Percentiles rank a stretch among this genome's conserved stretches.
These are phyloP conservation scores for Lagenaria siceraria DNA, from an alignment of 306 rosid species.

Conservation along the genomic window DNA sequence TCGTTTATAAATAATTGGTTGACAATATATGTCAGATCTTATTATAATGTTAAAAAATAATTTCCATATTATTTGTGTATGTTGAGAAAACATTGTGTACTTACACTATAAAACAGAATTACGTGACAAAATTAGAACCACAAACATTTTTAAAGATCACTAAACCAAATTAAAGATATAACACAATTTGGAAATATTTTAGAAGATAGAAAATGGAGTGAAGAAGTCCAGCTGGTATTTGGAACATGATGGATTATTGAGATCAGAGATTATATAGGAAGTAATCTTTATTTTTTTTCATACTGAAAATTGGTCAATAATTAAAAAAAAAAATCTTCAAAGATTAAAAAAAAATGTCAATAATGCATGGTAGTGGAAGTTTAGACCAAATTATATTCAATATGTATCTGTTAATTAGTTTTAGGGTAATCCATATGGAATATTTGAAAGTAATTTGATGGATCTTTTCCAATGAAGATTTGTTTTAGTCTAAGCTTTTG, in stretches of 20 bases:
- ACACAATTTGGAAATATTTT: not conserved
- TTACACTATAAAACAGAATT: not conserved
- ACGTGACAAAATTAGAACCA: not conserved
- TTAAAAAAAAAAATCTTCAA: not conserved
- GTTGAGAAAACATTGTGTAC: not conserved
- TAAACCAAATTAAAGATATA: not conserved
- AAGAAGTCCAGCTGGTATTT: not conserved
- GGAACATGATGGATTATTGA: not conserved
- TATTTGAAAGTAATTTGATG: not conserved
- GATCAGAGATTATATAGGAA: not conserved
- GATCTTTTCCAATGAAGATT: not conserved
- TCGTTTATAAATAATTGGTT: not conserved
- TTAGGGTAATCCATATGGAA: not conserved
- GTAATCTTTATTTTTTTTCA: not conserved
- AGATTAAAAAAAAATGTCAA: not conserved
- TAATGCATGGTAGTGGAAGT: slow-evolving; percentile 1
- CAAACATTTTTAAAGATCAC: not conserved
- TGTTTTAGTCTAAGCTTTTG: not conserved
- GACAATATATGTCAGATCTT: not conserved
- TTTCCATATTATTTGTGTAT: not conserved
- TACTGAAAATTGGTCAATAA: not conserved
- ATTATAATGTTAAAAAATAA: not conserved
- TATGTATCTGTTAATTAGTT: not conserved
- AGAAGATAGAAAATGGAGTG: not conserved
- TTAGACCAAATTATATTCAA: not conserved